Percentiles rank a stretch among this genome's conserved stretches.
Evolutionary conservation across 164 flowering plant genomes (phyloP).

Genomic region (Amborella trichopoda): DNA sequence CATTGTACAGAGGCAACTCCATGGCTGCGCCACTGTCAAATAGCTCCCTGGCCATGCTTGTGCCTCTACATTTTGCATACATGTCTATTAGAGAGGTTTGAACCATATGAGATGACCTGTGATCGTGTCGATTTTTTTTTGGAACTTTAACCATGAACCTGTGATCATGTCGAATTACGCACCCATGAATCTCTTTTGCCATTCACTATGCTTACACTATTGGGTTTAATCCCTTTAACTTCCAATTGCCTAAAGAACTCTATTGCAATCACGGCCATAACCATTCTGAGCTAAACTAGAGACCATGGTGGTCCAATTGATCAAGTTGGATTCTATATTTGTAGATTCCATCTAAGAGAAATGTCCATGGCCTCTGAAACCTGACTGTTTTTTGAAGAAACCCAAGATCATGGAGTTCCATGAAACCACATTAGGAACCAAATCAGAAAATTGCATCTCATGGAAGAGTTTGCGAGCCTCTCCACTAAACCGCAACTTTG

Average conservation of each 20-base stretch:
- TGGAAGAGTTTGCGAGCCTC: constrained; percentile 55
- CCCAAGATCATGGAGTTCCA: constrained; percentile 61
- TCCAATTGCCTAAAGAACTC: constrained; percentile 34
- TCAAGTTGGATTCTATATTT: constrained; percentile 32
- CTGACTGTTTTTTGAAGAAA: constrained; percentile 33
- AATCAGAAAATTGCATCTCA: constrained; percentile 56
- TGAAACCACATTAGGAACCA: constrained; percentile 37
- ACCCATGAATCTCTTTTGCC: constrained; percentile 31
- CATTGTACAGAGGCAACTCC: constrained; percentile 44
- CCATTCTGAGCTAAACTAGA: constrained; percentile 57
- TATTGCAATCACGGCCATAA: constrained; percentile 25
- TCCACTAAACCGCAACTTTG: constrained; percentile 40
- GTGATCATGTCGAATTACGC: constrained; percentile 48
- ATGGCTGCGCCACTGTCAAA: constrained; percentile 24
- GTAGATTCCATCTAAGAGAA: constrained; percentile 42
- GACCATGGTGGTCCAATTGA: constrained; percentile 52
- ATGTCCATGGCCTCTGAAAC: constrained; percentile 30
- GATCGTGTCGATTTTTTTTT: constrained; percentile 20
- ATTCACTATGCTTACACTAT: constrained; percentile 19
- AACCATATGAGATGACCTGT: constrained; percentile 16
- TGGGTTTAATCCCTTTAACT: constrained; percentile 39
- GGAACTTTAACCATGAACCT: too few relatives aligned
- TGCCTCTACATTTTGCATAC: constrained; percentile 64
- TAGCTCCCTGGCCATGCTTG: constrained; percentile 26
- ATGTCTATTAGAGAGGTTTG: constrained; percentile 44